Conservation (phyloP, 257 asterid species). For the Solanum virginianum region DNA sequence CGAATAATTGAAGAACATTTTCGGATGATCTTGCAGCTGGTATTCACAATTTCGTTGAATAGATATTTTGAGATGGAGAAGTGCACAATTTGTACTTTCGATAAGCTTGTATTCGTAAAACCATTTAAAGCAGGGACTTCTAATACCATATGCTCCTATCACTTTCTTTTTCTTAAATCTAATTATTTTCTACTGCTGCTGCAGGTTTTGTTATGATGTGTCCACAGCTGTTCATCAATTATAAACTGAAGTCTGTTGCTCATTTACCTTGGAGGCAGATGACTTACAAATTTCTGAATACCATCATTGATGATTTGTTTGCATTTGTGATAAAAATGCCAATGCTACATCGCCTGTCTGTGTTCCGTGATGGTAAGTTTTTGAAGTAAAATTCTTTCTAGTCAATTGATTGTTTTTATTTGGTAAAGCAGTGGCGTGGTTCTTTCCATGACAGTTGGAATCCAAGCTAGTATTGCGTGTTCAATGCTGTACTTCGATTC, state of each 20-base stretch:
- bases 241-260: constrained; percentile 90
- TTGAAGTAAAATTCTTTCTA: background rate
- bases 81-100: background rate
- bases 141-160: background rate
- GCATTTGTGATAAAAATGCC: constrained; percentile 99
- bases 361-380: constrained; percentile 97
- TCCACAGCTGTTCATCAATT: constrained; percentile 92
- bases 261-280: constrained; percentile 99
- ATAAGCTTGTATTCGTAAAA: background rate
- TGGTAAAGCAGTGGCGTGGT: background rate
- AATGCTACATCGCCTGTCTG: constrained; percentile 81
- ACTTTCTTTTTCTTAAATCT: background rate
- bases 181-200: constrained; percentile 1
- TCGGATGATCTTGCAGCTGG: background rate
- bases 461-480: background rate
- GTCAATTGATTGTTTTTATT: background rate
- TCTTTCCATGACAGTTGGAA: background rate
- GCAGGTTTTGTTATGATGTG: constrained; percentile 99
- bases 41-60: background rate
- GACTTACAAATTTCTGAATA: constrained; percentile 93
- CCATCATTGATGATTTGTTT: constrained; percentile 95
- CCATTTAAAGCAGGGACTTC: background rate
- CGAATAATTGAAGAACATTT: background rate
- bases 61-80: background rate
- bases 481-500: background rate